Conservation (phyloP, 805 yeast species). For the Suhomyces emberorum region DNA sequence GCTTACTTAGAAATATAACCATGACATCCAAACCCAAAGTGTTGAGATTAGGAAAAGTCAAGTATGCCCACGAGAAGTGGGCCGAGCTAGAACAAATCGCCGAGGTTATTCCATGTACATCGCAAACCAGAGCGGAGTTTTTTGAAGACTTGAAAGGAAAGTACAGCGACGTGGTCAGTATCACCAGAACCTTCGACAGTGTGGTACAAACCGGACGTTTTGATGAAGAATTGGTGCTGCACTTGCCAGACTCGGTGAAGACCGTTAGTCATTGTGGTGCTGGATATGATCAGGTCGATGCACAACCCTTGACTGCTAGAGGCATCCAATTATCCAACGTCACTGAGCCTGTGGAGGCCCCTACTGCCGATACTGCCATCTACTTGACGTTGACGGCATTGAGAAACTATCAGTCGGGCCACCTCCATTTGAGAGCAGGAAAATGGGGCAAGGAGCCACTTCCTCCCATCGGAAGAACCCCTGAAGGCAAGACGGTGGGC, state of each 20-base stretch:
- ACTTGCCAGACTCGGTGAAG: conserved; percentile 52
- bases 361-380: conserved; percentile 72
- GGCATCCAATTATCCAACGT: conserved; percentile 66
- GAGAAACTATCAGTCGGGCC: conserved; percentile 65
- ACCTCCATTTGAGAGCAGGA: conserved; percentile 49
- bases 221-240: conserved; percentile 55
- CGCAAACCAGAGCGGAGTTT: conserved; percentile 37
- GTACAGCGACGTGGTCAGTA: conserved; percentile 40
- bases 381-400: conserved; percentile 59
- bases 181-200: conserved; percentile 54
- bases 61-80: conserved; percentile 68
- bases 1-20: too few species aligned
- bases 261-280: conserved; percentile 67
- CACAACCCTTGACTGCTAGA: conserved; percentile 46
- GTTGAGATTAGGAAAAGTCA: conserved; percentile 60
- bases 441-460: conserved; percentile 57
- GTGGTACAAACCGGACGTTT: conserved; percentile 56
- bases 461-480: conserved; percentile 67
- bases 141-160: conserved; percentile 41
- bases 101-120: conserved; percentile 35
- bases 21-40: conserved; percentile 9
- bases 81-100: conserved; percentile 44
- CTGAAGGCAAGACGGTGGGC: conserved; percentile 73
- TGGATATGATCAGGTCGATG: conserved; percentile 72
- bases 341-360: conserved; percentile 62